Evolutionary conservation across 164 flowering plant species (phyloP), one percentile per base, ranked within the genome.

Genomic region (Malania oleifera): DNA sequence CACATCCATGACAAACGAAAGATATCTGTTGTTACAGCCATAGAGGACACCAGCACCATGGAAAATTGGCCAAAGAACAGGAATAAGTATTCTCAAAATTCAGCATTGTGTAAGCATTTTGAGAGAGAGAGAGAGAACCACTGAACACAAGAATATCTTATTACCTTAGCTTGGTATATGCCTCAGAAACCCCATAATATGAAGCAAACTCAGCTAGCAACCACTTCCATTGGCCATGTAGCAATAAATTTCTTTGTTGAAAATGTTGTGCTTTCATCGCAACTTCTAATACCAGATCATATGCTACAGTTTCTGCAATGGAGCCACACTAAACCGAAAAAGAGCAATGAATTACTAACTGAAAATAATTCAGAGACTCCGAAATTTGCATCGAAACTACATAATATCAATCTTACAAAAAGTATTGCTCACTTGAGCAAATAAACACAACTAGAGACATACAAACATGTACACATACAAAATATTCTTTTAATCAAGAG

Each of bases 231-330:
- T 79, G 80, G 34, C 92, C 98, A 72, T 83, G 67, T 46, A 91
- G 55, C 64, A 76, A 41, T 50, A 91, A 67, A 52, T 81, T 83
- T 63, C 98, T 75, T 72, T 89, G 93, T 62, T 78, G 96, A 67
- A 91, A 89, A 59, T 80, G 78, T 57, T 81, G 95, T 62, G 75
- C 69, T 61, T 86, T 91, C 98, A 91, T 82, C 22, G 95, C 91
- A 67, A 87, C 88, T 74, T 91, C 98, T 56, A 91, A 60, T 39
- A 78, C 84, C 54, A 91, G 63, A 73, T 91, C 98, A 79, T 91
- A 91, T 46, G 98, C 98, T 31, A 89, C 95, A 52, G 98, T 89
- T 73, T 91, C 98, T 29, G 96, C 98, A 51, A 91, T 91, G 52
- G 96, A 81, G 44, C 98, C 96, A 68, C 88, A 91, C 98, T 91